Evolutionary conservation across 2,329 filamentous ascomycete genomes (phyloP).

Genomic region (Paramyrothecium sp.): DNA sequence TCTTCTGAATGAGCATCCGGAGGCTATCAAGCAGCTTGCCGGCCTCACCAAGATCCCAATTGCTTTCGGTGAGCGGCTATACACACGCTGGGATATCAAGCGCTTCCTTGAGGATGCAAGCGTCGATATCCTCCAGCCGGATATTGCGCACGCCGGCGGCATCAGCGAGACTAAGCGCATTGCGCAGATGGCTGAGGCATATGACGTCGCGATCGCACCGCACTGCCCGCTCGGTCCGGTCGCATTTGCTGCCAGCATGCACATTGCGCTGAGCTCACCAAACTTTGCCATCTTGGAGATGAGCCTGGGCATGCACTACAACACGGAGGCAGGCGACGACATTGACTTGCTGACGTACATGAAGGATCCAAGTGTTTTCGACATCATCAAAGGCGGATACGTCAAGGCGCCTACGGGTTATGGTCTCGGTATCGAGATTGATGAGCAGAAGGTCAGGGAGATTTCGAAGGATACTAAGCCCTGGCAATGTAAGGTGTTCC

Average conservation of each 20-base stretch:
- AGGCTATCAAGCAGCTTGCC: slow-evolving; percentile 53
- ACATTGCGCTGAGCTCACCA: slow-evolving; percentile 55
- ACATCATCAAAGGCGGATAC: slow-evolving; percentile 57
- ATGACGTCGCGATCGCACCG: slow-evolving; percentile 68
- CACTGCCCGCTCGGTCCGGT: slow-evolving; percentile 70
- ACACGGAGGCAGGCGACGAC: slow-evolving; percentile 55
- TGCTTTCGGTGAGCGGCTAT: slow-evolving; percentile 67
- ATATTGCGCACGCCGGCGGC: slow-evolving; percentile 66
- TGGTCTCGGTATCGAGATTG: slow-evolving; percentile 65
- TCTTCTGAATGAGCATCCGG: slow-evolving; percentile 62
- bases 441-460: slow-evolving; percentile 63
- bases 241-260: slow-evolving; percentile 65
- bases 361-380: slow-evolving; percentile 59
- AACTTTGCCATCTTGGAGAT: slow-evolving; percentile 74
- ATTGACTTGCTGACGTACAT: slow-evolving; percentile 57
- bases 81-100: slow-evolving; percentile 68
- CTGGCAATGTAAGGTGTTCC: slow-evolving; percentile 65
- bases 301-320: slow-evolving; percentile 75
- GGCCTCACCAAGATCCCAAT: slow-evolving; percentile 56
- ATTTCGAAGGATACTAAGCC: slow-evolving; percentile 54
- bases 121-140: slow-evolving; percentile 68
- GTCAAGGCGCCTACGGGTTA: slow-evolving; percentile 55
- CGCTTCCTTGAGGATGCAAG: slow-evolving; percentile 64
- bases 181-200: slow-evolving; percentile 65
- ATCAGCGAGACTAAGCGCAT: slow-evolving; percentile 67